Base-by-base conservation (phyloP, 805 yeast genomes). In the Spathaspora arborariae region DNA sequence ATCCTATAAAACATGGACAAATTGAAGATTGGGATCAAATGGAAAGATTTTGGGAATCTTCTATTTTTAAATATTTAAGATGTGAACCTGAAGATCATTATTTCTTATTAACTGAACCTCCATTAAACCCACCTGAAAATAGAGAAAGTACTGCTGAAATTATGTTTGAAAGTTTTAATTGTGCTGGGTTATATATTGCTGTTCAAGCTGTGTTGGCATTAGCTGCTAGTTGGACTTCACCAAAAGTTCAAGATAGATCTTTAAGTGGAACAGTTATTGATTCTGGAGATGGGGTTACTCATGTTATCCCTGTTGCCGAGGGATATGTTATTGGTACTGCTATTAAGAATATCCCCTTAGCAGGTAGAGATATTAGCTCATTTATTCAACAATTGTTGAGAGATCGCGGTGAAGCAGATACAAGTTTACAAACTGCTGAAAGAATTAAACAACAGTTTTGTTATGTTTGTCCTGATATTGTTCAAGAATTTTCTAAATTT, bases 41-140 rank as follows among this genome's bases (percentile, higher is more conserved):
- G 99, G 99, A 94, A 68, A 79, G 99, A 64, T 92, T 90, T 68
- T 94, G 99, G 99, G 98, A 94, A 63, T 87, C 88, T 60, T 88
- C 96, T 41, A 91, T 94, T 60, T 94, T 94, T 75, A 92, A 94
- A 71, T 94, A 94, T 65, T 78, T 94, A 57, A 82, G 97, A 66
- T 89, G 98, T 65, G 99, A 94, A 70, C 99, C 99, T 13, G 99
- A 94, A 67, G 99, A 94, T 68, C 99, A 94, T 63, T 90, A 88
- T 63, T 94, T 94, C 68, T 73, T 94, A 47, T 72, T 94, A 56
- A 94, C 99, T 44, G 99, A 94, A 71, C 99, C 99, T 9, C 99
- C 99, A 19, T 79, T 94, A 55, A 94, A 94, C 62, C 97, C 99
- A n/a, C 99, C 99, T 5, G 99, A 94, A 73, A 94, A 94, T 69